Percentiles rank a stretch among this genome's conserved stretches.
phyloP scores from a whole-genome alignment of 345 rosid genomes.

The Draba incana region DNA sequence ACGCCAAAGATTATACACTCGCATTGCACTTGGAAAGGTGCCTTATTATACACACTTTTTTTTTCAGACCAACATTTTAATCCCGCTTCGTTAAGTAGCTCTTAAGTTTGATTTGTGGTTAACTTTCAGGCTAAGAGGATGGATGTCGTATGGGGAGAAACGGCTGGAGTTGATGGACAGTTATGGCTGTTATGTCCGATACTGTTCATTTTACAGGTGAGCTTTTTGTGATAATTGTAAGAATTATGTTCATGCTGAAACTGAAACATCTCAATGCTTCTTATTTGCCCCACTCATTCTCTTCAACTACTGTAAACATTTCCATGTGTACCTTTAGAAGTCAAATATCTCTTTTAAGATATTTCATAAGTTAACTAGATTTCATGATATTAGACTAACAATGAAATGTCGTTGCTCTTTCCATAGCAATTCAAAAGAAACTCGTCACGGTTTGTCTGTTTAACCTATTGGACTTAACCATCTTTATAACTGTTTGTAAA shows the following conservation, averaged over 20 bases:
- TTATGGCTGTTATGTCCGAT: conserved; percentile 93
- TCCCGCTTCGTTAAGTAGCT: conserved; percentile 2
- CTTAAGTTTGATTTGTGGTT: neutral
- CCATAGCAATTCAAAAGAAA: neutral
- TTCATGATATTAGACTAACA: neutral
- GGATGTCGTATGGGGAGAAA: conserved; percentile 99
- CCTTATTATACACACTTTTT: conserved; percentile 6
- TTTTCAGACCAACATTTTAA: neutral
- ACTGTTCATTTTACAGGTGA: conserved; percentile 92
- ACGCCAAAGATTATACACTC: conserved; percentile 98
- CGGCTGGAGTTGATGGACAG: conserved; percentile 97
- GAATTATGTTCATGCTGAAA: conserved; percentile 1
- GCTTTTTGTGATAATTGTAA: neutral
- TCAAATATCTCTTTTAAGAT: neutral
- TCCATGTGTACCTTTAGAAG: neutral
- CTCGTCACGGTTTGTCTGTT: neutral
- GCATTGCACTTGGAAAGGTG: conserved; percentile 98
- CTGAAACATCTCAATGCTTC: neutral
- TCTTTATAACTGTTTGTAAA: conserved; percentile 20
- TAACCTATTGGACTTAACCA: conserved; percentile 4
- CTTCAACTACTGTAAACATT: conserved; percentile 15
- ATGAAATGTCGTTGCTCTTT: neutral
- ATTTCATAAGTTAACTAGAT: neutral
- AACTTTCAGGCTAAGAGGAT: conserved; percentile 86
- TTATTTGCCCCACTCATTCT: conserved; percentile 23